These are phyloP conservation scores for Dysphania ambrosioides DNA, from an alignment of 148 eudicot genomes.

Conservation along the genomic window DNA sequence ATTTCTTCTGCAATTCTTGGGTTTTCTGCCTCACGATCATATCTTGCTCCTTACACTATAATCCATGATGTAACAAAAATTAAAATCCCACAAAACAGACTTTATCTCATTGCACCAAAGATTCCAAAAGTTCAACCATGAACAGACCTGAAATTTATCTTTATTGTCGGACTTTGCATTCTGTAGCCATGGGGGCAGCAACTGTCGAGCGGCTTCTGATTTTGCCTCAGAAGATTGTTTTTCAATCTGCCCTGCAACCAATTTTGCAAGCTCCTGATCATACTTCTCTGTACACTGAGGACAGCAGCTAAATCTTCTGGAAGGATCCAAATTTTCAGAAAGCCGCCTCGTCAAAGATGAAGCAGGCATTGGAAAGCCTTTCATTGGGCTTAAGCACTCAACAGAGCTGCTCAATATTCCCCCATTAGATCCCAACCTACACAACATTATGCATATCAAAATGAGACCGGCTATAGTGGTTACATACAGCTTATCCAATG, in stretches of 20 bases:
- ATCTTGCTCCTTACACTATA: constrained; percentile 60
- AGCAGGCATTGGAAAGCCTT: constrained; percentile 34
- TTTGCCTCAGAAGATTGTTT: constrained; percentile 45
- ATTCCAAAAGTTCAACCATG: background rate
- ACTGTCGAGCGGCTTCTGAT: constrained; percentile 34
- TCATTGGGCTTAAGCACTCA: constrained; percentile 51
- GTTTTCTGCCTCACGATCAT: constrained; percentile 48
- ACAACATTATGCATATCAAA: background rate
- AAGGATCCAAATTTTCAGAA: constrained; percentile 47
- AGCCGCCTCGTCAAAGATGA: constrained; percentile 36
- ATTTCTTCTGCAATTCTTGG: constrained; percentile 79
- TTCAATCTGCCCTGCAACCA: constrained; percentile 43
- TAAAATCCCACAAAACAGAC: background rate
- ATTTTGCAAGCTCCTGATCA: constrained; percentile 52
- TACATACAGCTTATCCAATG: background rate
- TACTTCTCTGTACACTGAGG: constrained; percentile 64
- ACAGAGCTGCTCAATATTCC: constrained; percentile 48
- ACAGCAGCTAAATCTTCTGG: constrained; percentile 46
- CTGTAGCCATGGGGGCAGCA: constrained; percentile 78
- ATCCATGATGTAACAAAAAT: background rate
- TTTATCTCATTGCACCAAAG: background rate
- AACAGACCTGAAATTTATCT: constrained; percentile 43
- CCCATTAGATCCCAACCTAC: constrained; percentile 55
- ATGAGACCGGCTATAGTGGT: too few relatives aligned
- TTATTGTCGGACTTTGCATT: constrained; percentile 41